These are phyloP conservation scores for Aspergillus diversus DNA, from an alignment of 495 filamentous ascomycete genomes.

Conservation along the genomic window DNA sequence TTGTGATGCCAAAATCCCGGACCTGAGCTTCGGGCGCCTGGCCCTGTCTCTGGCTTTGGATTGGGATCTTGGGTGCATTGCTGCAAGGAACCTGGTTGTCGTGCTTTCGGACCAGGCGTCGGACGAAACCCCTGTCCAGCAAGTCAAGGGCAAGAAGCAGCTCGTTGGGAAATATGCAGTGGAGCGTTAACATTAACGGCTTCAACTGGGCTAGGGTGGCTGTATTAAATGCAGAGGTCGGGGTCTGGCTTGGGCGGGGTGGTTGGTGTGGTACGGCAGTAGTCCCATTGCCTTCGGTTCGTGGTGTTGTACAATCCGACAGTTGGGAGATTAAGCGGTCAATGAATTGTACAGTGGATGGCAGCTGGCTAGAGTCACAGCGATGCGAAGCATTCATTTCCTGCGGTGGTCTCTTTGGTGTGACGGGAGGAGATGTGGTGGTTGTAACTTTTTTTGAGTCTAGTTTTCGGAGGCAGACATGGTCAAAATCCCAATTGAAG, in stretches of 20 bases:
- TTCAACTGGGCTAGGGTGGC: slow-evolving; percentile 33
- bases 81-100: slow-evolving; percentile 6
- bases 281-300: background rate
- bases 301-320: slow-evolving; percentile 12
- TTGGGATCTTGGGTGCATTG: background rate
- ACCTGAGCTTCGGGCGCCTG: background rate
- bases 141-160: slow-evolving; percentile 79
- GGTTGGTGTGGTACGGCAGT: slow-evolving; percentile 13
- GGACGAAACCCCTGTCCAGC: slow-evolving; percentile 73
- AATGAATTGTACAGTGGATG: slow-evolving; percentile 28
- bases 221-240: slow-evolving; percentile 28
- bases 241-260: slow-evolving; percentile 22
- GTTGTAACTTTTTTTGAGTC: background rate
- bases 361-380: slow-evolving; percentile 5
- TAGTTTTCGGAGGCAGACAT: background rate
- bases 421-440: background rate
- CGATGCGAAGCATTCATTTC: background rate
- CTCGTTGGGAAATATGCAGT: slow-evolving; percentile 57
- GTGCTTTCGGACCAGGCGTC: slow-evolving; percentile 31
- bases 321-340: slow-evolving; percentile 35
- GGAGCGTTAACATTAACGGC: slow-evolving; percentile 54
- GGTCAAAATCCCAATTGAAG: background rate
- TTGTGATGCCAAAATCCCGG: background rate
- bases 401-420: background rate
- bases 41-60: background rate